Conservation (phyloP, 1,139 yeast species). For the Oligophagozyma castellii region DNA sequence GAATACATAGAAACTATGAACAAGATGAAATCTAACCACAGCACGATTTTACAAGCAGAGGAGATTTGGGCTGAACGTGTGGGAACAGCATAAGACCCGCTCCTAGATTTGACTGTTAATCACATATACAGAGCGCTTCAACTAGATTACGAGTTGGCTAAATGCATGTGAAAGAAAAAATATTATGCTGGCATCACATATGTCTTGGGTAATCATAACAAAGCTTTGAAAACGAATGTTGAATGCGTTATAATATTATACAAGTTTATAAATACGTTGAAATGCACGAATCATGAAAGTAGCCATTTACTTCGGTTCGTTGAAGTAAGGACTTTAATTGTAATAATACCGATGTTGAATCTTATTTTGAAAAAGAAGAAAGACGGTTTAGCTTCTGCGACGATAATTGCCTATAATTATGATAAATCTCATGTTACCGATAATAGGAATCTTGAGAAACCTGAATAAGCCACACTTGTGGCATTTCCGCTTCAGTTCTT, state of each 20-base stretch:
- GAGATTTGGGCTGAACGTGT: slow-evolving; percentile 43
- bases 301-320: no score
- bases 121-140: no score
- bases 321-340: no score
- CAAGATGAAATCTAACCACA: slow-evolving; percentile 88
- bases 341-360: slow-evolving; percentile 19
- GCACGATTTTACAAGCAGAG: slow-evolving; percentile 84
- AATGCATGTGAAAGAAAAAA: neutral
- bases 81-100: slow-evolving; percentile 8
- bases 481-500: slow-evolving; percentile 10
- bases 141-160: neutral
- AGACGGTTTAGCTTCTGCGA: slow-evolving; percentile 1
- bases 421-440: no score
- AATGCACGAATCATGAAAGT: slow-evolving; percentile 1
- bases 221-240: slow-evolving; percentile 21
- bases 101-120: neutral
- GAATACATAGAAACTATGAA: slow-evolving; percentile 95
- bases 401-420: no score
- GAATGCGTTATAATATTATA: slow-evolving; percentile 20
- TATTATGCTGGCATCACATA: no score
- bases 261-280: slow-evolving; percentile 2
- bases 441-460: no score
- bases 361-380: slow-evolving; percentile 6
- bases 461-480: no score
- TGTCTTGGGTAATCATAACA: no score